Conservation (phyloP, 352 stramenopile genomes). For the Phytophthora chlamydospora region DNA sequence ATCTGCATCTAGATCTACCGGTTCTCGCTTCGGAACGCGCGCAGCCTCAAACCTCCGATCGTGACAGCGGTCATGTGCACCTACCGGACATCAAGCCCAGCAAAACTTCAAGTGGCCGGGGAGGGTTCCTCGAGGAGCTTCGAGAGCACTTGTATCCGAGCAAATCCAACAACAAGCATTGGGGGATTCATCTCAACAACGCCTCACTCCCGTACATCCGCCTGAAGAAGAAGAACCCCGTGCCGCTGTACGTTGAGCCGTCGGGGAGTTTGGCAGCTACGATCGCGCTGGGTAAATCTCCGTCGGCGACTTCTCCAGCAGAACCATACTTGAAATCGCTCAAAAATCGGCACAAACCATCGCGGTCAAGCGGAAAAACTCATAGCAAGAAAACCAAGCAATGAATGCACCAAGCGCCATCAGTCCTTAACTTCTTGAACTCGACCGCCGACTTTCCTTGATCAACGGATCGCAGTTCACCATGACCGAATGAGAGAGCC, state of each 20-base stretch:
- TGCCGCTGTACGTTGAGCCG: constrained; percentile 31
- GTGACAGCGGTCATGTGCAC: constrained; percentile 12
- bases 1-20: constrained; percentile 20
- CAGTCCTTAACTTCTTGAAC: neutral
- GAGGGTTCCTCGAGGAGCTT: constrained; percentile 33
- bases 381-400: constrained; percentile 13
- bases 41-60: constrained; percentile 16
- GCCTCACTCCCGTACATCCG: constrained; percentile 71
- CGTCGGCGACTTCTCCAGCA: constrained; percentile 27
- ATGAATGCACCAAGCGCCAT: constrained; percentile 1
- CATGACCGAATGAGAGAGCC: neutral
- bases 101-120: constrained; percentile 13
- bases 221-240: constrained; percentile 61
- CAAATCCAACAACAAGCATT: constrained; percentile 42
- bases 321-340: constrained; percentile 79
- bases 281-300: constrained; percentile 9
- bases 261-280: constrained; percentile 14
- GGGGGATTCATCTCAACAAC: constrained; percentile 67
- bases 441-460: neutral
- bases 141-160: constrained; percentile 32
- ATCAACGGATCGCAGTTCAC: neutral
- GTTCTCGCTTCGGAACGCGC: constrained; percentile 1
- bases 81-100: constrained; percentile 26
- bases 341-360: constrained; percentile 57
- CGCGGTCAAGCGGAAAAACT: constrained; percentile 8